These are phyloP conservation scores for Corinectria fuckeliana DNA, from an alignment of 2,329 filamentous ascomycete species.

Conservation along the genomic window DNA sequence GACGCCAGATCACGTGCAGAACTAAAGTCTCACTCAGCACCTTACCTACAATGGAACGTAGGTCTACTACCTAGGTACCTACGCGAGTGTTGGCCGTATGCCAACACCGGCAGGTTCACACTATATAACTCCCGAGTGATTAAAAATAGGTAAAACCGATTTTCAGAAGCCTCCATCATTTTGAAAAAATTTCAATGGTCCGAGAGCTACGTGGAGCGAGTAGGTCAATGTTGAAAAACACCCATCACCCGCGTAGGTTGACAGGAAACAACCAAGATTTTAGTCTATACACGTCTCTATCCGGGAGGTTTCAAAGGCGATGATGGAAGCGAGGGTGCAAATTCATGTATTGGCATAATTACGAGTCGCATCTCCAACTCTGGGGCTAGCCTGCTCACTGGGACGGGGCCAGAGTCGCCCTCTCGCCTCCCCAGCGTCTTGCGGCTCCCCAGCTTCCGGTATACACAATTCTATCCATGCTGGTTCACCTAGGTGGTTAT, in stretches of 20 bases:
- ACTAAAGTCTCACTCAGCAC: too few species aligned
- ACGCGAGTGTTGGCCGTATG: too few species aligned
- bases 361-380: conserved; percentile 21
- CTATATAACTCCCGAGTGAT: too few species aligned
- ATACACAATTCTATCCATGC: conserved; percentile 35
- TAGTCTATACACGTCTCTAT: neutral
- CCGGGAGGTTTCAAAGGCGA: neutral
- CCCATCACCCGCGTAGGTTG: too few species aligned
- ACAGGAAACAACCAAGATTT: neutral
- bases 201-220: too few species aligned
- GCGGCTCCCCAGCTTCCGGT: conserved; percentile 22
- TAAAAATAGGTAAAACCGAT: too few species aligned
- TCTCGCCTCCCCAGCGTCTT: conserved; percentile 12
- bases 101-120: too few species aligned
- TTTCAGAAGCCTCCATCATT: too few species aligned
- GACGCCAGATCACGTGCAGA: conserved; percentile 47
- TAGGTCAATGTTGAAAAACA: too few species aligned
- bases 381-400: neutral
- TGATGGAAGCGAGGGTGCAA: conserved; percentile 1
- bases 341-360: conserved; percentile 29
- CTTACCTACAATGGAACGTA: too few species aligned
- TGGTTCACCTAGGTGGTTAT: conserved; percentile 14
- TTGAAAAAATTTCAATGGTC: too few species aligned
- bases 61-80: too few species aligned
- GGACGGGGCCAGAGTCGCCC: neutral